Conservation (phyloP, 257 asterid genomes). For the Gentiana dahurica region DNA sequence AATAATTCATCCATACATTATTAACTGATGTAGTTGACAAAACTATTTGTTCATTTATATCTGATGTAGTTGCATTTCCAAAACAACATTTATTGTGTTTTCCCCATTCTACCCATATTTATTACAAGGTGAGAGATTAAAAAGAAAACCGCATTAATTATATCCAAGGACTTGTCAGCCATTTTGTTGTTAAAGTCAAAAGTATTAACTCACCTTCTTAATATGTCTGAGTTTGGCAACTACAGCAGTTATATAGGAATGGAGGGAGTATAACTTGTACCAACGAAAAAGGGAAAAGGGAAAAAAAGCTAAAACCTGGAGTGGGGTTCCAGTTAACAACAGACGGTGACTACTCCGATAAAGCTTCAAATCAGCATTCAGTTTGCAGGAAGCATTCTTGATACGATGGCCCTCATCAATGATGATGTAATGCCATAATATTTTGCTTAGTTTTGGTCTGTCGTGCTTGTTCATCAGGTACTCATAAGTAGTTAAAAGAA, state of each 20-base stretch:
- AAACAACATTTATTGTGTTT: too few species aligned
- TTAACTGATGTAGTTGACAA: too few species aligned
- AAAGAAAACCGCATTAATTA: neutral
- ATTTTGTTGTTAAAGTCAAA: too few species aligned
- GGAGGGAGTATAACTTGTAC: neutral
- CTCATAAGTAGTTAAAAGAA: constrained; percentile 91
- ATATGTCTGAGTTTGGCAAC: neutral
- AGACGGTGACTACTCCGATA: constrained; percentile 92
- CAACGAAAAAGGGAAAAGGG: neutral
- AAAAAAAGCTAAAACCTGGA: constrained; percentile 51
- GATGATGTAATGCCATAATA: constrained; percentile 92
- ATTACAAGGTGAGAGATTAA: too few species aligned
- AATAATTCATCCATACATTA: too few species aligned
- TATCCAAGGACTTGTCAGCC: too few species aligned
- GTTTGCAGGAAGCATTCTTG: constrained; percentile 99
- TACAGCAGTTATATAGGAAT: neutral
- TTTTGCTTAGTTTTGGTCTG: constrained; percentile 89
- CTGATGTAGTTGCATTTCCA: too few species aligned
- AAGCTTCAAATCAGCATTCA: constrained; percentile 94
- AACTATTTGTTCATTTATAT: too few species aligned
- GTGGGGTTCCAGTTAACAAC: constrained; percentile 97
- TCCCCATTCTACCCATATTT: too few species aligned
- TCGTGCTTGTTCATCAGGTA: constrained; percentile 99
- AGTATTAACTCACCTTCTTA: too few species aligned
- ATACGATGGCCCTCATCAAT: constrained; percentile 99